Base-by-base conservation (phyloP, 2,329 filamentous ascomycete species). In the Ophidiomyces ophidiicola region DNA sequence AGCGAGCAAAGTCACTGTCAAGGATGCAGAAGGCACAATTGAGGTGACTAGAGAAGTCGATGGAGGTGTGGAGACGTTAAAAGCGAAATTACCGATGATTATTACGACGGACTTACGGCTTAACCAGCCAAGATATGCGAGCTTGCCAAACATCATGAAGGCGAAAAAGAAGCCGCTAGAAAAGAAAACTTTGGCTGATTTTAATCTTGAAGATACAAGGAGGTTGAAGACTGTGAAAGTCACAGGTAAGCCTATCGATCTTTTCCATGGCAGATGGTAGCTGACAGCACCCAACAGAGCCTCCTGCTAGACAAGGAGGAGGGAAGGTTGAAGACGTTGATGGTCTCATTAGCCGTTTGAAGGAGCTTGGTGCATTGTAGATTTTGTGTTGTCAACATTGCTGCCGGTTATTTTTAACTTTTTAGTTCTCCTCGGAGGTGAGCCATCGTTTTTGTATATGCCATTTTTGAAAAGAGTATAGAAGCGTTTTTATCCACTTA, bases 131-230 rank as follows among this genome's bases (percentile, higher is more conserved):
- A 71, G 90, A 48, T 98, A 94, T 61, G 90, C 88, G 15, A 94
- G 78, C 63, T 62, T 98, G 74, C 88, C 87, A 36, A 96, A 96
- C 60, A 96, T 98, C 49, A 98, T 98, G 90, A 98, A 96, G 80
- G 90, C 90, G 38, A 98, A 98, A 82, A 98, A 96, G 82, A 98
- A 98, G 81, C 83, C 83, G 56, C 57, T 98, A 52, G 85, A 90
- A 55, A 96, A 94, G 80, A 81, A 85, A 72, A 84, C 74, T 49
- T 61, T 94, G 59, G 72, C 69, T 42, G 90, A 98, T 57, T 82
- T 82, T 60, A 84, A 82, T 1, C 64, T 94, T 30, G 78, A 86
- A 52, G 74, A 74, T 37, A 71, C 73, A 60, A 78, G 72, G 63
- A 72, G 87, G 53, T 64, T 98, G 59, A 94, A 90, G 76, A 82